Evolutionary conservation across 1,284 basidiomycete genomes (phyloP), one percentile per base, ranked within the genome.

Genomic region (Rhodotorula sp.): DNA sequence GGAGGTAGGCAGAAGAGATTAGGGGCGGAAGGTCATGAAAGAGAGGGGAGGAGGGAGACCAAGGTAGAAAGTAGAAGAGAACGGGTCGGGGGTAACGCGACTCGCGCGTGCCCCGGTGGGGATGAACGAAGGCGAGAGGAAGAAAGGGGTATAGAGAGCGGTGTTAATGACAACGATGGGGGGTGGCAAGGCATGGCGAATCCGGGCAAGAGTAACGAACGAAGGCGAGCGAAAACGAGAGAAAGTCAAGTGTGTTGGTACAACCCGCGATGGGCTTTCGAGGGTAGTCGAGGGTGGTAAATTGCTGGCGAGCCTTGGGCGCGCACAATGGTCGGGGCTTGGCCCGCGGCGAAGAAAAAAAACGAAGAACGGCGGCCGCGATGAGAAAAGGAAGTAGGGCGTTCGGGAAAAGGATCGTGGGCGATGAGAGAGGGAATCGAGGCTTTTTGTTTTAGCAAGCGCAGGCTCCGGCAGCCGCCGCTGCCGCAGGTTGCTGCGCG

Each of bases 391-490:
- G 28, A 28, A 28, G 28, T 28, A 28, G 28, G 28, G 28, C 28
- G 28, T 28, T 28, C 28, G 28, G 38, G 12, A 43, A 12, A 43
- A 43, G 10, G 12, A 43, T 43, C 38, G 38, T 10, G 10, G 10
- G 38, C 38, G 38, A 12, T 8, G 38, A 43, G 10, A 43, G 38
- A 34, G 34, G 34, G 34, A 1, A 4, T 43, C 28, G 38, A 43
- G 38, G 38, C 38, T 43, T 10, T 43, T 43, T 43, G 38, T 43
- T n/a, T 55, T 26, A 55, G 54, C 54, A 55, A n/a, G 54, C 54
- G 54, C 23, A n/a, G 26, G n/a, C 49, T 19, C 60, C 56, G 67
- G 56, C 72, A 67, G 8, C 56, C 54, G 52, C 71, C 65, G 59
- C 65, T 65, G n/a, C 68, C 61, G 6, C 56, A 21, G 38, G 38